Conservation (phyloP, 495 filamentous ascomycete species). For the Cenococcum geophilum region DNA sequence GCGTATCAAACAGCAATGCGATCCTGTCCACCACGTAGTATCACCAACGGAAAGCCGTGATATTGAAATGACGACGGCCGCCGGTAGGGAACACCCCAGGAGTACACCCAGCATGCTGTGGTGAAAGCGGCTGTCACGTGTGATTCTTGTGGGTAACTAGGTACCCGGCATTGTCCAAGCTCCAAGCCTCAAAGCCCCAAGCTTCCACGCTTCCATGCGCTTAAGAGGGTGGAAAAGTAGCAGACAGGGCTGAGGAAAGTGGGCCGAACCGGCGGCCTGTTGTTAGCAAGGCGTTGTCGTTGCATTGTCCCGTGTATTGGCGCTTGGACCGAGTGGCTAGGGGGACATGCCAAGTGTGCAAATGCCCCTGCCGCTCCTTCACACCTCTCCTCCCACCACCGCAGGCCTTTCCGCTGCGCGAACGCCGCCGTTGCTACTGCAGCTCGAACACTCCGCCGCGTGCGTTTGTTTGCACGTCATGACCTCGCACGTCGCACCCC, state of each 20-base stretch:
- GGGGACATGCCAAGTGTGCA: background rate
- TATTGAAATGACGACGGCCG: constrained; percentile 23
- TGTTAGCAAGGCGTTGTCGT: background rate
- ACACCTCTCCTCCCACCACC: background rate
- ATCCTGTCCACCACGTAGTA: constrained; percentile 1
- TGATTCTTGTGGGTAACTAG: background rate
- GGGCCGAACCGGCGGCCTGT: too few species aligned
- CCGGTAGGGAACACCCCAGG: background rate
- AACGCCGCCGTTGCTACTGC: background rate
- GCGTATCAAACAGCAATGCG: constrained; percentile 12
- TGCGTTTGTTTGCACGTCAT: constrained; percentile 25
- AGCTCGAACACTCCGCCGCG: constrained; percentile 11
- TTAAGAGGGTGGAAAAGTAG: too few species aligned
- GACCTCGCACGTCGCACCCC: background rate
- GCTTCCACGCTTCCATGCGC: too few species aligned
- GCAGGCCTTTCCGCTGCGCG: background rate
- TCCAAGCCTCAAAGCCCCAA: too few species aligned
- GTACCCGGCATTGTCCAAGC: too few species aligned
- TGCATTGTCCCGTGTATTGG: too few species aligned
- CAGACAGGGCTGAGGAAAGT: too few species aligned
- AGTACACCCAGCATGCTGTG: background rate
- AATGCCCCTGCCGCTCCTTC: background rate
- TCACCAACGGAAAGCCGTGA: constrained; percentile 10
- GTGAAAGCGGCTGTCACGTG: background rate
- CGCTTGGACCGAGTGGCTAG: too few species aligned